A percentile compares a stretch with the other conserved stretches of the same genome.
phyloP scores from a whole-genome alignment of 2,329 filamentous ascomycete species.

The Achaetomium macrosporum region DNA sequence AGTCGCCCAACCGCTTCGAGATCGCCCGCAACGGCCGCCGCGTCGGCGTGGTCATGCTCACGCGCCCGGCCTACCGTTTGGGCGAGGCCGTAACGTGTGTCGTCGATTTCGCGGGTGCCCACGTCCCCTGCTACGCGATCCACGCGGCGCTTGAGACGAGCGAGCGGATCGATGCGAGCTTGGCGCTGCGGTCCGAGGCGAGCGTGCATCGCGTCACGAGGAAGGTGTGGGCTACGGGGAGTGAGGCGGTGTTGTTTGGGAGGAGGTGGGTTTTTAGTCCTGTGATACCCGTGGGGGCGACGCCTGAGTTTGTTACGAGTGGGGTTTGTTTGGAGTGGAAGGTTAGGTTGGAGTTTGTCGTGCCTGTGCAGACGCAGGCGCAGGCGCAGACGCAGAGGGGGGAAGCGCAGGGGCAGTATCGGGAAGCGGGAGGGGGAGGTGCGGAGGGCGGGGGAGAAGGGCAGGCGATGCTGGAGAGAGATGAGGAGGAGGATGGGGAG shows the following conservation, averaged over 20 bases:
- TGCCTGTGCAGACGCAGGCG: slow-evolving; percentile 47
- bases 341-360: slow-evolving; percentile 87
- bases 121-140: slow-evolving; percentile 79
- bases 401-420: slow-evolving; percentile 18
- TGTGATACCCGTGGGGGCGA: slow-evolving; percentile 75
- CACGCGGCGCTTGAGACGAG: slow-evolving; percentile 79
- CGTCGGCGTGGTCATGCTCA: slow-evolving; percentile 86
- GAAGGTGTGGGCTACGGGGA: slow-evolving; percentile 69
- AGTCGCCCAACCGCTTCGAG: slow-evolving; percentile 88
- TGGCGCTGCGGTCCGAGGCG: slow-evolving; percentile 78
- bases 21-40: slow-evolving; percentile 86
- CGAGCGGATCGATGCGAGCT: slow-evolving; percentile 71
- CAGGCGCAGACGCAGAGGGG: slow-evolving; percentile 14
- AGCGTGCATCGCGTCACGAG: slow-evolving; percentile 84
- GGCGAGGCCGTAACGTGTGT: slow-evolving; percentile 81
- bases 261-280: slow-evolving; percentile 73
- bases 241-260: slow-evolving; percentile 78
- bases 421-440: slow-evolving; percentile 26
- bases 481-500: slow-evolving; percentile 7
- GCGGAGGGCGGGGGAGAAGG: slow-evolving; percentile 18
- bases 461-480: slow-evolving; percentile 22
- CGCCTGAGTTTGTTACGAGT: slow-evolving; percentile 87
- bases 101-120: slow-evolving; percentile 73
- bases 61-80: slow-evolving; percentile 79
- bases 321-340: slow-evolving; percentile 86